A percentile compares a stretch with the other conserved stretches of the same genome.
Conservation (phyloP, 495 filamentous ascomycete species). For the Xylaria flabelliformis region DNA sequence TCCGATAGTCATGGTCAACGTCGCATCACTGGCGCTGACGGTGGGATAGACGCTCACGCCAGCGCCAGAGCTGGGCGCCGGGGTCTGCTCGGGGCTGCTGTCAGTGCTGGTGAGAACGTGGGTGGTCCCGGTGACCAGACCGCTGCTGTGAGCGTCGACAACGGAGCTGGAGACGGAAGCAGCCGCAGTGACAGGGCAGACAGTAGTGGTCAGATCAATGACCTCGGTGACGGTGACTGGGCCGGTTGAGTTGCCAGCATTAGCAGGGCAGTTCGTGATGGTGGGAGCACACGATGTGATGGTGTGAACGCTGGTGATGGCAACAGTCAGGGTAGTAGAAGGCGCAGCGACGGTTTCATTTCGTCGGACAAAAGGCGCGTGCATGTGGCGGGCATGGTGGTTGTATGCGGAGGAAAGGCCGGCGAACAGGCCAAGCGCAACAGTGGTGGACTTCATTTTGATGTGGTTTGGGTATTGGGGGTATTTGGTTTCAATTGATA, state of each 20-base stretch:
- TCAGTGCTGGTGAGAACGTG: slow-evolving; percentile 34
- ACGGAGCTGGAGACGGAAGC: slow-evolving; percentile 50
- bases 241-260: slow-evolving; percentile 45
- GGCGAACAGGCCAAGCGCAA: slow-evolving; percentile 54
- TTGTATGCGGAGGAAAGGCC: slow-evolving; percentile 49
- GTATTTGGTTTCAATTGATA: slow-evolving; percentile 27
- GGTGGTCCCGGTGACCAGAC: slow-evolving; percentile 44
- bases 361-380: slow-evolving; percentile 45
- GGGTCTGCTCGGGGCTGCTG: slow-evolving; percentile 30
- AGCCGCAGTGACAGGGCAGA: slow-evolving; percentile 53
- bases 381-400: slow-evolving; percentile 49
- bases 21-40: slow-evolving; percentile 36
- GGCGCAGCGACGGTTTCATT: slow-evolving; percentile 42
- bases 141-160: slow-evolving; percentile 42
- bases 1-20: slow-evolving; percentile 50
- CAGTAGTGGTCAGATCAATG: slow-evolving; percentile 50
- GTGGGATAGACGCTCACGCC: slow-evolving; percentile 30
- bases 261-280: slow-evolving; percentile 68
- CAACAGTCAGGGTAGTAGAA: slow-evolving; percentile 55
- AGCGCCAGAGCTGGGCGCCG: slow-evolving; percentile 27
- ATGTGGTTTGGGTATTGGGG: slow-evolving; percentile 17
- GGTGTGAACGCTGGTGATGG: slow-evolving; percentile 64
- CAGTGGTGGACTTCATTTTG: slow-evolving; percentile 56
- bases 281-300: slow-evolving; percentile 68
- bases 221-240: slow-evolving; percentile 53